Conservation (phyloP, 2,329 filamentous ascomycete genomes). For the Phyllosticta paracitricarpa region DNA sequence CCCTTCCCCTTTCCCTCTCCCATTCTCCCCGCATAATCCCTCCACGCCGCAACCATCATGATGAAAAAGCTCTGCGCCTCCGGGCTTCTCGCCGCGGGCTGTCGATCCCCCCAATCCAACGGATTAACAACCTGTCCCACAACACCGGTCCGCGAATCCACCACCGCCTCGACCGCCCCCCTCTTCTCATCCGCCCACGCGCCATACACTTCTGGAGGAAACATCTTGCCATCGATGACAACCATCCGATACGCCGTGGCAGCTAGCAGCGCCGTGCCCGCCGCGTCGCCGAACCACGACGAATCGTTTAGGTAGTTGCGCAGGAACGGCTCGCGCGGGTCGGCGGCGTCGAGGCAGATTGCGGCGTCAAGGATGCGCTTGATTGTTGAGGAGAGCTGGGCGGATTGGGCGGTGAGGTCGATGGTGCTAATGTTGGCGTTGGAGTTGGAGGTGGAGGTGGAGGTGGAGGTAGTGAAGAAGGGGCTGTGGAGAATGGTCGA, state of each 20-base stretch:
- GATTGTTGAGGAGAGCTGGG: constrained; percentile 23
- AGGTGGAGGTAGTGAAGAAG: constrained; percentile 7
- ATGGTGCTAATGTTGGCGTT: not conserved
- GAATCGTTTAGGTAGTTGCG: constrained; percentile 38
- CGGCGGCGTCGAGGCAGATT: constrained; percentile 25
- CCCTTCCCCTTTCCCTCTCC: not conserved
- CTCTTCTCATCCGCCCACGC: constrained; percentile 36
- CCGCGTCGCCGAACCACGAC: constrained; percentile 38
- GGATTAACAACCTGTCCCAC: constrained; percentile 34
- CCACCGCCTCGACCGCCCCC: constrained; percentile 23
- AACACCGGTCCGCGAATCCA: constrained; percentile 29
- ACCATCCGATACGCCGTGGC: constrained; percentile 38
- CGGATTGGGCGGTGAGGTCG: constrained; percentile 13
- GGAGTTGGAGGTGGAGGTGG: too few relatives aligned
- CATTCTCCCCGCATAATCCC: constrained; percentile 11
- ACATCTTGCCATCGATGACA: constrained; percentile 28
- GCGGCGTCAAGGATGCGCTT: constrained; percentile 28
- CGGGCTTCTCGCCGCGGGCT: constrained; percentile 23
- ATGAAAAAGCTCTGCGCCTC: constrained; percentile 38
- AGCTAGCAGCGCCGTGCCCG: constrained; percentile 38
- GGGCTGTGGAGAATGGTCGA: constrained; percentile 31
- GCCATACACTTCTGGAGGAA: constrained; percentile 24
- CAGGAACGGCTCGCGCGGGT: constrained; percentile 27
- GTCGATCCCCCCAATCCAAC: constrained; percentile 26
- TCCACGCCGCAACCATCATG: constrained; percentile 32